Percentiles rank a stretch among this genome's conserved stretches.
These are phyloP conservation scores for Hyaloscypha hepaticicola DNA, from an alignment of 495 filamentous ascomycete species.

Conservation along the genomic window DNA sequence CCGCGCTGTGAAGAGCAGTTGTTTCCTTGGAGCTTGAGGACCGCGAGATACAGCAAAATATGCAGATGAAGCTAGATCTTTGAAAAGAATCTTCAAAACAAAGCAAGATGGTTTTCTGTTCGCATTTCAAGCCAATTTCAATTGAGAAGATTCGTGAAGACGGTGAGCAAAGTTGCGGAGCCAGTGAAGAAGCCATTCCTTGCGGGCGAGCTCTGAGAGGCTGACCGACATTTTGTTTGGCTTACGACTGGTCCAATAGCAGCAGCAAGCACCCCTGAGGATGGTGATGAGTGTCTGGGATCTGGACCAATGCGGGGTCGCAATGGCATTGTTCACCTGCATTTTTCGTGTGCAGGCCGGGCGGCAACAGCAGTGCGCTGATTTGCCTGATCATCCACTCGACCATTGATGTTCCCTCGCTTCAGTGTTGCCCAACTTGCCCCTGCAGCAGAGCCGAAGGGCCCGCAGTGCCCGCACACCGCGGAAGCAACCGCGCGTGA, in stretches of 20 bases:
- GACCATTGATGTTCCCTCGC: too few species aligned
- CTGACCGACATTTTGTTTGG: not conserved
- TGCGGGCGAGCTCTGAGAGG: not conserved
- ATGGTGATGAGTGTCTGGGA: conserved; percentile 11
- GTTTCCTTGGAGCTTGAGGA: not conserved
- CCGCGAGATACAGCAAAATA: not conserved
- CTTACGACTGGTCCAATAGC: conserved; percentile 15
- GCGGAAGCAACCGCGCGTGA: not conserved
- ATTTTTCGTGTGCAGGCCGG: conserved; percentile 8
- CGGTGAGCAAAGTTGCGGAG: not conserved
- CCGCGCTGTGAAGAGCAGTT: not conserved
- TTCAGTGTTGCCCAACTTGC: not conserved
- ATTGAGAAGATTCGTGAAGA: not conserved
- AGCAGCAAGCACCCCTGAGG: not conserved
- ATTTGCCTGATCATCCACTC: conserved; percentile 13
- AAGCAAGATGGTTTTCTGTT: not conserved
- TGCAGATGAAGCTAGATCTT: not conserved
- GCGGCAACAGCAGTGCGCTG: conserved; percentile 10
- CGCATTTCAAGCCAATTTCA: not conserved
- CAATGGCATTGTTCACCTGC: not conserved
- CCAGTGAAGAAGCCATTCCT: conserved; percentile 2
- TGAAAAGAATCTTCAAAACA: not conserved
- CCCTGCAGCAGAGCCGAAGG: conserved; percentile 14
- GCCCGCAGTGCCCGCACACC: not conserved
- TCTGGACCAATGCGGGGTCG: conserved; percentile 20